Evolutionary conservation across 805 yeast genomes (phyloP), one percentile per base, ranked within the genome.

Genomic region (Kodamaea hsintzibuensis): DNA sequence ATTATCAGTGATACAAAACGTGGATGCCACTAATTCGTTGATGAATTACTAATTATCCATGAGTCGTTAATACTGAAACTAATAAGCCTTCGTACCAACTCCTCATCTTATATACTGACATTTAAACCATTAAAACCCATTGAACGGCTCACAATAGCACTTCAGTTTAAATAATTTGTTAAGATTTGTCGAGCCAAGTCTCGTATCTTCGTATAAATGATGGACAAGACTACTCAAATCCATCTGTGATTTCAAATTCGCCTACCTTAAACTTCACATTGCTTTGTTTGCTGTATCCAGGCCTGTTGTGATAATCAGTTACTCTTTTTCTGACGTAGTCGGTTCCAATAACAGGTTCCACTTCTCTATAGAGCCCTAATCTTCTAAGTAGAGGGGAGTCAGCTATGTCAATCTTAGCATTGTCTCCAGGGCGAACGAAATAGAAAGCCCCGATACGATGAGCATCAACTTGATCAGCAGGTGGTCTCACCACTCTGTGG

Each of bases 401-500:
- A 14, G 69, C 72, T 14, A 70, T 55, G 45, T 66, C 63, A 37
- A 70, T 63, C 14, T 53, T 50, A 7, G 70, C 64, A 1, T 63
- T 62, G 42, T 68, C 70, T 22, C 71, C 69, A 2, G 74, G 74
- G 19, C 76, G 63, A 9, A 69, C 67, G 51, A 71, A 71, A 50
- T 71, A 71, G 54, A 71, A 69, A 6, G 70, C 59, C 1, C 76
- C 76, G 40, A 69, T 68, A 27, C 76, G 51, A 10, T 71, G 71
- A 4, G 64, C 60, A 50, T 56, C 40, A 8, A 63, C 48, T 53
- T 71, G 74, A 52, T 71, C 76, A 16, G 55, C 61, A 8, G 76
- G 76, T 4, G 76, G 74, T 49, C 73, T 58, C 1, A 69, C 59
- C 8, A 71, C 76, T 43, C 74, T 55, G 57, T 71, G 76, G 38